Evolutionary conservation across 2,329 filamentous ascomycete species (phyloP), one percentile per base, ranked within the genome.

Genomic region (Pseudocercospora fuligena): DNA sequence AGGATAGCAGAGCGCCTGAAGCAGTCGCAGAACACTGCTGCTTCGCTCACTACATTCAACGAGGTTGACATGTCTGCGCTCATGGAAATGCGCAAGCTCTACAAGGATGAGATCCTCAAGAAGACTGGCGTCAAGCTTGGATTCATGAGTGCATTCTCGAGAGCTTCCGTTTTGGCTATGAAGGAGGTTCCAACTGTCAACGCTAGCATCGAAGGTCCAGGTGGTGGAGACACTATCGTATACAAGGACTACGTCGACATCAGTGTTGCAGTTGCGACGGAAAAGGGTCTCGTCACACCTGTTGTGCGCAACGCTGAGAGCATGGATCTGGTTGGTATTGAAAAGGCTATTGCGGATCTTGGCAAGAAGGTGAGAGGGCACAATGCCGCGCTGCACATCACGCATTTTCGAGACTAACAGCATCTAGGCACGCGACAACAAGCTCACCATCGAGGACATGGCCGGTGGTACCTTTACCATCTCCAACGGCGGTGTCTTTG

Each of bases 391-490:
- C 14, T 62, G 31, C 65, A 12, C n/a, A 21, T 51, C 12, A 21
- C 33, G 46, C 36, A 29, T 12, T 46, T 29, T 31, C 4, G n/a
- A 53, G 46, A 67, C 67, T 62, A 53, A 66, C 31, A 51, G 36
- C 3, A 11, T 60, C 11, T 71, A 94, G 92, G 95, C 95, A 70
- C 92, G 95, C 70, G 94, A 97, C 78, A 91, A 91, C 80, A 98
- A 98, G 84, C 87, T 99, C 72, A 98, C 95, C 2, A 97, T 99
- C 75, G 95, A 99, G 83, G 95, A 99, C 79, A 97, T 99, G 93
- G 95, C 95, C 67, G 95, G 95, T 67, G 95, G 95, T 71, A 97
- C 94, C 40, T 99, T 97, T 81, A 98, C 95, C 68, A 97, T 97
- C 84, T 95, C 92, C 85, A 98, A 97, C 79, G 89, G 95, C 66